phyloP scores from a whole-genome alignment of 1,139 yeast genomes.

The Suhomyces yuchorum region DNA sequence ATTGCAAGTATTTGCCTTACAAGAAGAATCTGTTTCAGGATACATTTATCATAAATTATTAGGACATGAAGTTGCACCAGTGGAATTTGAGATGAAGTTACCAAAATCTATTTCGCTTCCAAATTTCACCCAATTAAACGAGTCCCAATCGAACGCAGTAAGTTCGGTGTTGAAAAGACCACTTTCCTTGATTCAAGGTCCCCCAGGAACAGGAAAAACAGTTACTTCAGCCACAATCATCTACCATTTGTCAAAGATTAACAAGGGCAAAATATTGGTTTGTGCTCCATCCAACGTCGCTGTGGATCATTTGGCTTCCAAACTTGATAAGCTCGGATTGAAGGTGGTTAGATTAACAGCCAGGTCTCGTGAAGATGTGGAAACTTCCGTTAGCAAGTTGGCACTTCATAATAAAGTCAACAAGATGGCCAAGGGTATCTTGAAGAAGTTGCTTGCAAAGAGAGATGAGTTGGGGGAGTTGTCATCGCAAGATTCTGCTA shows the following conservation, averaged over 20 bases:
- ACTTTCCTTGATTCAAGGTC: conserved; percentile 88
- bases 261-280: conserved; percentile 65
- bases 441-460: conserved; percentile 59
- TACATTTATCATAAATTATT: conserved; percentile 77
- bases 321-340: conserved; percentile 66
- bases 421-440: conserved; percentile 51
- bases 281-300: conserved; percentile 98
- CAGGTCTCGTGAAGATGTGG: conserved; percentile 79
- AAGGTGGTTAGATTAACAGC: conserved; percentile 80
- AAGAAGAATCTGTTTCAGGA: conserved; percentile 71
- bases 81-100: conserved; percentile 59
- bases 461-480: conserved; percentile 75
- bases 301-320: conserved; percentile 84
- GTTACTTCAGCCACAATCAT: conserved; percentile 90
- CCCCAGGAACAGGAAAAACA: conserved; percentile 98
- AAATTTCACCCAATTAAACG: conserved; percentile 68
- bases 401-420: conserved; percentile 55
- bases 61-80: conserved; percentile 76
- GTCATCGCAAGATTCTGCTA: conserved; percentile 53
- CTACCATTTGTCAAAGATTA: conserved; percentile 67
- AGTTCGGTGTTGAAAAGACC: conserved; percentile 71
- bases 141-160: conserved; percentile 80
- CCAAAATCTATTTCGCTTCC: conserved; percentile 69
- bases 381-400: conserved; percentile 55
- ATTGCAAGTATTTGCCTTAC: conserved; percentile 68